phyloP scores from a whole-genome alignment of 441 rosid genomes.

The Adansonia rubrostipa region DNA sequence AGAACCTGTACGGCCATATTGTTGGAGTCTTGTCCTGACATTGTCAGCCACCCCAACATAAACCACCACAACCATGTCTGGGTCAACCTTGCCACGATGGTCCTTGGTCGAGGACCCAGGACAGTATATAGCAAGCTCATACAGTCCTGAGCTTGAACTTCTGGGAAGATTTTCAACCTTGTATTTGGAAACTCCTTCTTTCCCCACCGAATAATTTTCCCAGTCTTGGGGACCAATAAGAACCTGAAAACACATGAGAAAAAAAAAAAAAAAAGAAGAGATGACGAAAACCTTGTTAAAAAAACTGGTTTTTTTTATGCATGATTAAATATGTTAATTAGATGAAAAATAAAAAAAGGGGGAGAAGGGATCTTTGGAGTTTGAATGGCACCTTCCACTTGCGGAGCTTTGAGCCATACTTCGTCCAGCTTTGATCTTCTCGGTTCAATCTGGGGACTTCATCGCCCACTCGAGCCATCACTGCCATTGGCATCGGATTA shows the following conservation, averaged over 20 bases:
- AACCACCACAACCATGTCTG: constrained; percentile 45
- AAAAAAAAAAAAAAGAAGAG: background rate
- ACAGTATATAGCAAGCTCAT: constrained; percentile 55
- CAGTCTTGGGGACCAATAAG: constrained; percentile 61
- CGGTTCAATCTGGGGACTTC: constrained; percentile 48
- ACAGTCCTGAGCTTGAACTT: constrained; percentile 56
- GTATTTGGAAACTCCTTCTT: constrained; percentile 63
- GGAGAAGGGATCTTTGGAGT: background rate
- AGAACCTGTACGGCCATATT: constrained; percentile 65
- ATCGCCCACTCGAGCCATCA: constrained; percentile 18
- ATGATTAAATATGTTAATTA: too few species aligned
- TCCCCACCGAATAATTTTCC: constrained; percentile 55
- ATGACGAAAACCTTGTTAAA: background rate
- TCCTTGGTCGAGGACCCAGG: constrained; percentile 32
- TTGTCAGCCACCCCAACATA: constrained; percentile 72
- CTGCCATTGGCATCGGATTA: constrained; percentile 20
- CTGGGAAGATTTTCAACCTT: constrained; percentile 68
- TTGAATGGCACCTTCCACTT: constrained; percentile 60
- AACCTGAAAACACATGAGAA: constrained; percentile 41
- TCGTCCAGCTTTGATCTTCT: constrained; percentile 70
- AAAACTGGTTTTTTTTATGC: too few species aligned
- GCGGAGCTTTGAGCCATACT: constrained; percentile 68
- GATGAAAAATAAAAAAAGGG: background rate
- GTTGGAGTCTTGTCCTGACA: constrained; percentile 65
- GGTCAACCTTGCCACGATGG: constrained; percentile 38